These are phyloP conservation scores for Ogataea hybrid DNA, from an alignment of 1,139 yeast genomes.

Conservation along the genomic window DNA sequence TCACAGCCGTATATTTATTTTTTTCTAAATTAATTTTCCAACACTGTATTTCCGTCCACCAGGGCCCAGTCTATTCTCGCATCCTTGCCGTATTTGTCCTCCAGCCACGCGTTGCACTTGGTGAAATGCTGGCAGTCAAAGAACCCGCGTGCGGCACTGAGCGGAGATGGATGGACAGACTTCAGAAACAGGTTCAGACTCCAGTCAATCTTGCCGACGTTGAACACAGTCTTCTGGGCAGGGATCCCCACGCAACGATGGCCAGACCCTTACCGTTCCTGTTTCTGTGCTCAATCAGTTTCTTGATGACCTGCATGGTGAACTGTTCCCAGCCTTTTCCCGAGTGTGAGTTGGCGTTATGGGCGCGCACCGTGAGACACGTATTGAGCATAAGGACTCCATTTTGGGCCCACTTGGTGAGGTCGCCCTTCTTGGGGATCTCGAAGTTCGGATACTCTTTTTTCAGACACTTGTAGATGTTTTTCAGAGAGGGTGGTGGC, in stretches of 20 bases:
- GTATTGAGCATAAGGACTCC: constrained; percentile 91
- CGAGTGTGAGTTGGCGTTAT: constrained; percentile 90
- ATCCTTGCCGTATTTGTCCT: constrained; percentile 38
- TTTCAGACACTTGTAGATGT: constrained; percentile 77
- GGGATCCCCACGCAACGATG: constrained; percentile 95
- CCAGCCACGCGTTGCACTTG: constrained; percentile 73
- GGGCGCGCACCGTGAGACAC: constrained; percentile 89
- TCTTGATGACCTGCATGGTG: constrained; percentile 67
- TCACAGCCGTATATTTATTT: neutral
- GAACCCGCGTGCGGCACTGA: constrained; percentile 76
- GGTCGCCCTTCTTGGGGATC: constrained; percentile 61
- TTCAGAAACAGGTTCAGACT: constrained; percentile 50
- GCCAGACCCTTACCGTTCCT: constrained; percentile 54
- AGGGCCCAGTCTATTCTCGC: constrained; percentile 63
- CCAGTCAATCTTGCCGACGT: constrained; percentile 28
- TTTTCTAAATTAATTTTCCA: neutral
- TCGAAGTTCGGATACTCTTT: constrained; percentile 72
- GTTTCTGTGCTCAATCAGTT: constrained; percentile 40
- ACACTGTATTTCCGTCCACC: constrained; percentile 18
- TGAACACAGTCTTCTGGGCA: constrained; percentile 70
- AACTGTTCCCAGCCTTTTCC: constrained; percentile 91
- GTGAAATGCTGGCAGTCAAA: constrained; percentile 71
- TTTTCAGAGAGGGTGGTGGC: constrained; percentile 88
- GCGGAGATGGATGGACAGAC: constrained; percentile 93
- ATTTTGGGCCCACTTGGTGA: constrained; percentile 81